Evolutionary conservation across 1,139 yeast species (phyloP).

Genomic region (Casaregolazyma suthepensis): DNA sequence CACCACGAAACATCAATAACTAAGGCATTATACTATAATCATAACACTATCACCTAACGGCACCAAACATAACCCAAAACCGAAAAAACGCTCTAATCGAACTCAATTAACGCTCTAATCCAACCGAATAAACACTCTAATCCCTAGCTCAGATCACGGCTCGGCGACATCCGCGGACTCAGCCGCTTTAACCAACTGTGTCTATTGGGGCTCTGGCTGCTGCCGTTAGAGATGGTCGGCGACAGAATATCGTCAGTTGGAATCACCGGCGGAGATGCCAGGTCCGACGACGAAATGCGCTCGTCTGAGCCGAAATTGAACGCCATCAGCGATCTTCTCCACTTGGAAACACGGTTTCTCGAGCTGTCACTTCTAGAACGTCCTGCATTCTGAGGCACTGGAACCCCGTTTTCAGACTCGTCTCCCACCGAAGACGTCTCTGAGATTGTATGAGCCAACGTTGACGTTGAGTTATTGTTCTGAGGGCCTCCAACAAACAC

Average conservation of each 20-base stretch:
- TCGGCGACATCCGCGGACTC: constrained; percentile 4
- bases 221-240: constrained; percentile 3
- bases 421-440: constrained; percentile 20
- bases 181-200: constrained; percentile 3
- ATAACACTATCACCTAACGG: not conserved
- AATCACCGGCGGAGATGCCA: not conserved
- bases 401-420: constrained; percentile 20
- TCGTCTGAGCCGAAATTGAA: constrained; percentile 15
- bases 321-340: constrained; percentile 28
- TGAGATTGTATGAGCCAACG: constrained; percentile 18
- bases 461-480: constrained; percentile 22
- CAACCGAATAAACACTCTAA: no score
- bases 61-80: no score
- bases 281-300: not conserved
- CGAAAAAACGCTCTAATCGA: no score
- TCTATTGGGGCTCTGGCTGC: not conserved
- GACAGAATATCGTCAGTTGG: not conserved
- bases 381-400: constrained; percentile 5
- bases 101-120: no score
- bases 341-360: constrained; percentile 21
- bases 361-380: constrained; percentile 8
- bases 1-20: no score
- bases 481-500: constrained; percentile 15
- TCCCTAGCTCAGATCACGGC: not conserved
- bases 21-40: not conserved